These are phyloP conservation scores for Catharanthus roseus DNA, from an alignment of 257 asterid species.

Conservation along the genomic window DNA sequence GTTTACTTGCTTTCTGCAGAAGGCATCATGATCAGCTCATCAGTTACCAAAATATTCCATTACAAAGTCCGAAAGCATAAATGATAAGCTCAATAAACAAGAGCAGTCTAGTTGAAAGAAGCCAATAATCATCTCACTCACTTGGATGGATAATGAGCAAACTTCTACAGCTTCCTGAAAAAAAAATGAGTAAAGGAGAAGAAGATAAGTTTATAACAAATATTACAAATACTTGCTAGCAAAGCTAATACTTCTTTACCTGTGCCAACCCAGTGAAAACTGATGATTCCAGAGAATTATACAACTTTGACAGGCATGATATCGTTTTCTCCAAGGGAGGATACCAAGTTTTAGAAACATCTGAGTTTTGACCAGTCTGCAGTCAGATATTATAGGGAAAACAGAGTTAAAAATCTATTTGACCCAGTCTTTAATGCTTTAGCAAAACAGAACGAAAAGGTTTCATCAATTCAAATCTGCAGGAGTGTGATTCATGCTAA, in stretches of 20 bases:
- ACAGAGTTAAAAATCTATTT: constrained; percentile 11
- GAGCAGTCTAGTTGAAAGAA: not conserved
- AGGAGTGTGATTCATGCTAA: not conserved
- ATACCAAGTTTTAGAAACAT: constrained; percentile 74
- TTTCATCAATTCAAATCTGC: too few relatives aligned
- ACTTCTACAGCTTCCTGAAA: constrained; percentile 94
- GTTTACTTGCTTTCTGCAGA: constrained; percentile 93
- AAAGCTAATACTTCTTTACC: constrained; percentile 37
- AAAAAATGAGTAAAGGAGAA: constrained; percentile 13
- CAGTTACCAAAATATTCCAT: not conserved
- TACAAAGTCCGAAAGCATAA: not conserved
- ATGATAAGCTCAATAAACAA: not conserved
- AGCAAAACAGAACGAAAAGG: constrained; percentile 4
- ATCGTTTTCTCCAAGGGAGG: constrained; percentile 98
- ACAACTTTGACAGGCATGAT: constrained; percentile 84
- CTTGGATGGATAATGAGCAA: constrained; percentile 90
- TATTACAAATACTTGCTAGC: constrained; percentile 1
- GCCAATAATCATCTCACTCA: constrained; percentile 21
- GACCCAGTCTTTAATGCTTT: not conserved
- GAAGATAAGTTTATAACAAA: constrained; percentile 17
- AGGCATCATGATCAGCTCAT: constrained; percentile 5
- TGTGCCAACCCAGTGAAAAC: constrained; percentile 98
- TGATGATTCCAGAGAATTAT: constrained; percentile 73
- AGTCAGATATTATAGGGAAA: constrained; percentile 16
- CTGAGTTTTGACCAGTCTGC: constrained; percentile 71